phyloP scores from a whole-genome alignment of 192 early-diverging fungal species.

The Dissophora ornata region DNA sequence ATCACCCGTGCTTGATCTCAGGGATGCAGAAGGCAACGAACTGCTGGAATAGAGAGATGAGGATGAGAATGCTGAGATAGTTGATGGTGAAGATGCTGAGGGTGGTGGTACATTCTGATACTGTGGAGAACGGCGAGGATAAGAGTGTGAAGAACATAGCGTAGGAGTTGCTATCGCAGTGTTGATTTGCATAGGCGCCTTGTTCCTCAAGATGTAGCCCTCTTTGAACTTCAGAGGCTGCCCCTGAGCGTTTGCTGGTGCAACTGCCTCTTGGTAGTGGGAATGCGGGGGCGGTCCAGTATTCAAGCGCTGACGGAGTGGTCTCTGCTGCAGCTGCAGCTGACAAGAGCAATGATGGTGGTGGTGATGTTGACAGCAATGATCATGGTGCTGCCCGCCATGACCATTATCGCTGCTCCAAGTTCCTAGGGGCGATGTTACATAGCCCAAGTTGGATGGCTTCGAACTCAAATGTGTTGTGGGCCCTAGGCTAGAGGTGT shows the following conservation, averaged over 20 bases:
- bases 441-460: not conserved
- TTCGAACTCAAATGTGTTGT: conserved; percentile 8
- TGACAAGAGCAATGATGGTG: not conserved
- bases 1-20: not conserved
- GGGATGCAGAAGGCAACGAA: conserved; percentile 1
- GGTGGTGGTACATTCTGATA: too few relatives aligned
- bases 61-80: conserved; percentile 10
- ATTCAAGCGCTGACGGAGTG: not conserved
- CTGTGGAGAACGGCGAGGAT: not conserved
- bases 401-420: conserved; percentile 7
- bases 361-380: not conserved
- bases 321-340: not conserved
- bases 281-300: not conserved
- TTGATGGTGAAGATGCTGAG: not conserved
- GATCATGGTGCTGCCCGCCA: not conserved
- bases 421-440: conserved; percentile 1
- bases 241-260: not conserved
- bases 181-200: conserved; percentile 29
- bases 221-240: conserved; percentile 24
- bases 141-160: not conserved
- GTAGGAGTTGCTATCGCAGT: not conserved
- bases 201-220: conserved; percentile 10
- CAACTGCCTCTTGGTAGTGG: not conserved
- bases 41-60: conserved; percentile 2
- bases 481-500: conserved; percentile 20